Conservation (phyloP, 2,329 filamentous ascomycete species). For the Fusarium brachygibbosum region DNA sequence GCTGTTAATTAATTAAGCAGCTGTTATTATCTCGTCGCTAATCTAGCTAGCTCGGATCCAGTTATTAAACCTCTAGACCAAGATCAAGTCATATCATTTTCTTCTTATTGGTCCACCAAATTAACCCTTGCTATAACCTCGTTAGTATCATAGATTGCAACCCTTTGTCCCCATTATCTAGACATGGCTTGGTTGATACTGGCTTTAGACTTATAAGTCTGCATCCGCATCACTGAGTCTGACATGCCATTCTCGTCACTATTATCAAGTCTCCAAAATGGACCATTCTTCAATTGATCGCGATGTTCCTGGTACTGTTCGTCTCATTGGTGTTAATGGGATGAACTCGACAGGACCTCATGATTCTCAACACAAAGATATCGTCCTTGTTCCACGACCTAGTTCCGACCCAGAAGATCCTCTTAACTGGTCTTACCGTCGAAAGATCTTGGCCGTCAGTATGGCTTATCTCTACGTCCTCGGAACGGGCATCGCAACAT, state of each 20-base stretch:
- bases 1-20: neutral
- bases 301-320: slow-evolving; percentile 9
- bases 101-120: neutral
- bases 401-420: slow-evolving; percentile 8
- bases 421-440: slow-evolving; percentile 6
- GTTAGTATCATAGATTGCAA: neutral
- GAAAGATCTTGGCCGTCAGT: neutral
- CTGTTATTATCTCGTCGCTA: neutral
- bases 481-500: neutral
- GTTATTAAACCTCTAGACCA: neutral
- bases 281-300: neutral
- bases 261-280: neutral
- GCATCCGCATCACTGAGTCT: too few relatives aligned
- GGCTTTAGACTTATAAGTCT: neutral
- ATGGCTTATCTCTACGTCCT: slow-evolving; percentile 13
- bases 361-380: slow-evolving; percentile 12
- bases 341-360: neutral
- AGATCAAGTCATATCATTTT: neutral
- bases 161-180: neutral
- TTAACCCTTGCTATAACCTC: neutral
- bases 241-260: too few relatives aligned
- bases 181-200: neutral
- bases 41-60: neutral
- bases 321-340: slow-evolving; percentile 9
- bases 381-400: slow-evolving; percentile 6